These are phyloP conservation scores for Anthracocystis panici-leucophaei DNA, from an alignment of 1,284 basidiomycete genomes.

Conservation along the genomic window DNA sequence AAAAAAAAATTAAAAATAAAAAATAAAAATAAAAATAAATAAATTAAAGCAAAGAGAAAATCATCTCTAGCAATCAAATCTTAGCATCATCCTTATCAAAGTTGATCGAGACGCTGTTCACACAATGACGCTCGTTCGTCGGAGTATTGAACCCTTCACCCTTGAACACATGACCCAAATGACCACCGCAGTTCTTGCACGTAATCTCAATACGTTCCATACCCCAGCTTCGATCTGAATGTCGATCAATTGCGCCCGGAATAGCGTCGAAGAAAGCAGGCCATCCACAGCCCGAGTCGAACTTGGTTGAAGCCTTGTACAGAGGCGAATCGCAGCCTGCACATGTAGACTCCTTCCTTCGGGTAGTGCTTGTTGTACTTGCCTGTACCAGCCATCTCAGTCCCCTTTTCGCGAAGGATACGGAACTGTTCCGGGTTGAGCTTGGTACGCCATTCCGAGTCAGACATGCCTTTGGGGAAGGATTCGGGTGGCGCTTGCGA, in stretches of 20 bases:
- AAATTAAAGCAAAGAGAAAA: neutral
- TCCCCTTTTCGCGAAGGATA: constrained; percentile 86
- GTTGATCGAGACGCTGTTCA: constrained; percentile 87
- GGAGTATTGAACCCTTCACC: constrained; percentile 78
- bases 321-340: constrained; percentile 70
- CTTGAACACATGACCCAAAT: constrained; percentile 91
- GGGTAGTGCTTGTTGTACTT: constrained; percentile 79
- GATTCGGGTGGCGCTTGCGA: constrained; percentile 41
- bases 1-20: no score
- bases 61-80: constrained; percentile 17
- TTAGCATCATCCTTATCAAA: constrained; percentile 76
- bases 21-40: no score
- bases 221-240: constrained; percentile 71
- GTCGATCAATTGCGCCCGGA: constrained; percentile 84
- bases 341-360: constrained; percentile 77
- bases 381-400: constrained; percentile 82
- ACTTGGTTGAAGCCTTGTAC: constrained; percentile 83
- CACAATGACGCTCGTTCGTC: constrained; percentile 78
- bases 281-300: constrained; percentile 93
- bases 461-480: constrained; percentile 74
- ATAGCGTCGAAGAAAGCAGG: constrained; percentile 96
- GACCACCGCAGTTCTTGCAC: constrained; percentile 82
- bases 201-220: constrained; percentile 79
- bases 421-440: constrained; percentile 89
- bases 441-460: constrained; percentile 86